phyloP scores from a whole-genome alignment of 441 rosid species.

The Adansonia madagascariensis region DNA sequence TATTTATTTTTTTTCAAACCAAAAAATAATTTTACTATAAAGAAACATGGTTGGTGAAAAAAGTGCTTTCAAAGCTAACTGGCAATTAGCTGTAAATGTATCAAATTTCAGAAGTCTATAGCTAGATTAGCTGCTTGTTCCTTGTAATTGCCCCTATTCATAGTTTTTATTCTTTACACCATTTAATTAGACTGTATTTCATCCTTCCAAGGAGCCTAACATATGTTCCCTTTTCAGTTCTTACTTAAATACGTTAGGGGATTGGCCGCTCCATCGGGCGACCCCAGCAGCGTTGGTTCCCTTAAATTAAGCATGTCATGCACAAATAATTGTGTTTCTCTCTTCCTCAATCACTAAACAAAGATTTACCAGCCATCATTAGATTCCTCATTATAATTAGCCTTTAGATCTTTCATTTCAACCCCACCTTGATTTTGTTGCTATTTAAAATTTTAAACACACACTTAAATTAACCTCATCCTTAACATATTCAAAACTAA shows the following conservation, averaged over 20 bases:
- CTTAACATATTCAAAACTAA: not conserved
- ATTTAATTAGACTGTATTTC: no score
- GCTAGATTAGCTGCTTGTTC: not conserved
- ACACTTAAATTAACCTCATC: not conserved
- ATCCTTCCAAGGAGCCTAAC: no score
- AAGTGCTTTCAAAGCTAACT: not conserved
- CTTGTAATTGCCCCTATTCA: not conserved
- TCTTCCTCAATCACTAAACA: not conserved
- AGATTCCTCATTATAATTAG: conserved; percentile 6
- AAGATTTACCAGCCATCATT: conserved; percentile 3
- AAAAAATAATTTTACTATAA: no score
- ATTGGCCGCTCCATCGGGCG: not conserved
- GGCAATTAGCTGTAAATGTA: not conserved
- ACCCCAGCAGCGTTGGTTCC: conserved; percentile 6
- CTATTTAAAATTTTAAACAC: not conserved
- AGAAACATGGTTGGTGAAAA: no score
- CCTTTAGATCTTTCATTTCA: conserved; percentile 21
- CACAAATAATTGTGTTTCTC: not conserved
- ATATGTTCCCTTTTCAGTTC: no score
- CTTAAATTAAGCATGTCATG: conserved; percentile 2
- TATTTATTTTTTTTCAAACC: no score
- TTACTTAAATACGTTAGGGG: not conserved
- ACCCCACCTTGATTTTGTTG: conserved; percentile 16
- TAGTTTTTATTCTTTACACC: no score
- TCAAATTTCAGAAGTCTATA: not conserved